Percentiles rank a stretch among this genome's conserved stretches.
Conservation (phyloP, 225 moss, liverwort and hornwort genomes). For the Bryum argenteum region DNA sequence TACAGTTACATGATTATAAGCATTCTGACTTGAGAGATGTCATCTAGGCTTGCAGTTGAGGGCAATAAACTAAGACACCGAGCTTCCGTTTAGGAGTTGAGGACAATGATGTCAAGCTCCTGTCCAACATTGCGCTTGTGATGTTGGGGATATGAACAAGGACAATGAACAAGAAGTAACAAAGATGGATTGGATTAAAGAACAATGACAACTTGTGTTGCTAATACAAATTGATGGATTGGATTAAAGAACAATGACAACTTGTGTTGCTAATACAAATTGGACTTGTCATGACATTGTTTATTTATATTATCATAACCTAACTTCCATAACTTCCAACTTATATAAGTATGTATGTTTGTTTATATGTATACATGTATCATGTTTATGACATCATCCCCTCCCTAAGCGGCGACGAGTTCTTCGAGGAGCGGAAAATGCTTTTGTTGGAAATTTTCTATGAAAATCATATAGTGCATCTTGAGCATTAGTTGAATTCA, state of each 20-base stretch:
- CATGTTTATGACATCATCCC: neutral
- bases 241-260: neutral
- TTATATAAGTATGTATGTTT: no score
- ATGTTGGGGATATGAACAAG: no score
- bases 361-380: neutral
- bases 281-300: neutral
- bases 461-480: neutral
- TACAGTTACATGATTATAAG: no score
- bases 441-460: neutral
- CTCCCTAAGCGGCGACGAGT: neutral
- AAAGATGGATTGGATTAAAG: no score
- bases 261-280: neutral
- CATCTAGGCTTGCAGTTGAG: no score
- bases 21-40: no score
- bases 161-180: no score
- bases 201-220: neutral
- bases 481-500: constrained; percentile 1
- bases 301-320: neutral
- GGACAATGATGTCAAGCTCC: no score
- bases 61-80: no score
- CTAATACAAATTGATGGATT: neutral
- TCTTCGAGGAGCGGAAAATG: neutral
- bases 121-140: no score
- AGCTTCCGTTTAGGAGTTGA: no score
- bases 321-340: neutral